Evolutionary conservation across 768 basidiomycete genomes (phyloP), one percentile per base, ranked within the genome.

Genomic region (Naganishia randhawae): DNA sequence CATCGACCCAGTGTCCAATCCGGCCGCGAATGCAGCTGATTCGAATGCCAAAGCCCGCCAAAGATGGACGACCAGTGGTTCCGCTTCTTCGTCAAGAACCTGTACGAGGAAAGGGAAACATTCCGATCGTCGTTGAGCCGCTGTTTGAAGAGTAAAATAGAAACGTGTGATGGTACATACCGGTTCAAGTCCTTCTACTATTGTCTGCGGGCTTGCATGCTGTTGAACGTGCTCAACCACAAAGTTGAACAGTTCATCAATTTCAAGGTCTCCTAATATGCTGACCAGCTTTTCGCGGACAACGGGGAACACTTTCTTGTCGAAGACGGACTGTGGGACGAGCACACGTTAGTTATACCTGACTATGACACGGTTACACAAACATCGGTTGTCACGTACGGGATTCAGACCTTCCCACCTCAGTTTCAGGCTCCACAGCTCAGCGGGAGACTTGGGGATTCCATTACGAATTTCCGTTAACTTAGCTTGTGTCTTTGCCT

Each of bases 1-100:
- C 86, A 90, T 86, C 78, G 85, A 86, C 73, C 91, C 92, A 29
- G 92, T 92, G 74, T 89, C 86, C 69, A 95, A 83, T 45, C 92
- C 92, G 80, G 93, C 90, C 70, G 86, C 87, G 78, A 91, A 93
- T 31, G 92, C 90, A 86, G 91, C 89, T 75, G 91, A 92, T 83
- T 97, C 93, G 77, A 95, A 95, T 61, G 92, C 90, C 73, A 95
- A 85, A 81, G 92, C 90, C 65, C 91, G 86, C 93, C 93, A 97
- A 54, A 96, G 83, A 69, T 84, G 84, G 73, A 88, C 79, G n/a
- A 86, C 83, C 67, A 94, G 85, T 69, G 91, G 88, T 31, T 82
- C 82, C 6, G 93, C 92, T 77, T 97, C 93, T 78, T 95, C 93
- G 76, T 92, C 92, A 39, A 97, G 83, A 3, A 96, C 91, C 93